These are phyloP conservation scores for Morella rubra DNA, from an alignment of 306 rosid genomes.

Conservation along the genomic window DNA sequence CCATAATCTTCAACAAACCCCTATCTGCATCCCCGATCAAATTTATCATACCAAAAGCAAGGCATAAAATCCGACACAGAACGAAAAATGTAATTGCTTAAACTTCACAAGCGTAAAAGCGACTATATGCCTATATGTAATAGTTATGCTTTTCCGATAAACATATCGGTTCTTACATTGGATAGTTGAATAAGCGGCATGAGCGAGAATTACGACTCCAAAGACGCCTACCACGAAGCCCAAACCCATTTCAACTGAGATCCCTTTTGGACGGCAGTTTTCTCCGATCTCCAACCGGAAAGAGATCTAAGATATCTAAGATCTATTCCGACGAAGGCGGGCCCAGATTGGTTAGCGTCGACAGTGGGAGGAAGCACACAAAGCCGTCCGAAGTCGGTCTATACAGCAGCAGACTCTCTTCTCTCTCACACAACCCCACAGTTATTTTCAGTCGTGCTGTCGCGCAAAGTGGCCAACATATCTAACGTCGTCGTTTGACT, in stretches of 20 bases:
- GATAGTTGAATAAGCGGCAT: slow-evolving; percentile 74
- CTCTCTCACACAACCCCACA: too few species aligned
- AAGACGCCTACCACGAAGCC: slow-evolving; percentile 57
- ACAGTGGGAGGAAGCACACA: too few species aligned
- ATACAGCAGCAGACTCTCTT: too few species aligned
- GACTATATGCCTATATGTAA: background rate
- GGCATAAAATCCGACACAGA: background rate
- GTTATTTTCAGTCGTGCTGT: background rate
- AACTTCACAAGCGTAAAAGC: background rate
- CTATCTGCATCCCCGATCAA: slow-evolving; percentile 57
- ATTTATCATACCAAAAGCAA: slow-evolving; percentile 21
- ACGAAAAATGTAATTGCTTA: background rate
- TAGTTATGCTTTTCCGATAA: background rate
- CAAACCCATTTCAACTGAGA: slow-evolving; percentile 42
- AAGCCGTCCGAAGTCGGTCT: too few species aligned
- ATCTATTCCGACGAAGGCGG: background rate
- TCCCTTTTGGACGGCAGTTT: background rate
- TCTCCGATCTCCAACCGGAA: slow-evolving; percentile 30
- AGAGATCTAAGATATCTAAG: slow-evolving; percentile 9
- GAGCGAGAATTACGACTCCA: slow-evolving; percentile 56
- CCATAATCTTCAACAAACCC: slow-evolving; percentile 78
- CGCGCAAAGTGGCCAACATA: background rate
- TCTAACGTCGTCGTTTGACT: background rate
- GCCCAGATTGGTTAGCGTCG: too few species aligned
- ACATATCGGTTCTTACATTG: slow-evolving; percentile 46